Evolutionary conservation across 2,329 filamentous ascomycete species (phyloP), one percentile per base, ranked within the genome.

Genomic region (Thermothelomyces thermophilus): DNA sequence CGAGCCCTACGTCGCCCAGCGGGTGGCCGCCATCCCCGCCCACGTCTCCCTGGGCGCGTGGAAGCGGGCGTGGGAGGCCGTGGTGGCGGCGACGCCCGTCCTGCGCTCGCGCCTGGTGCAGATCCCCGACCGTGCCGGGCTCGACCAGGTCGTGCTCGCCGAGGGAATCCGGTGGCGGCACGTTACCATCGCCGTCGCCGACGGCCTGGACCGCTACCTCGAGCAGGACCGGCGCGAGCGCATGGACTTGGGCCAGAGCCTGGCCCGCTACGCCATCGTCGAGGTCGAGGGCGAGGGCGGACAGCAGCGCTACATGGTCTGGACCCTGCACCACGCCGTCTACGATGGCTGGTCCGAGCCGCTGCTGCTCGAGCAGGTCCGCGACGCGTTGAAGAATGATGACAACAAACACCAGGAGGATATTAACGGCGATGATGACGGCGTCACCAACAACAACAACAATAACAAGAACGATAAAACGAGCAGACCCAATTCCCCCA

Each of bases 301-400:
- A 3, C 16, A 43, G 66, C 16, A 43, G 66, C 40, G 34, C 2
- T 48, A 52, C 40, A 53, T 53, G 51, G 70, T 79, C n/a, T 63
- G 76, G 53, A 75, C 74, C 1, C 48, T 77, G 64, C 77, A 80
- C 54, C 77, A 80, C 54, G 73, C 71, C 4, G 60, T 80, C 0
- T 81, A 80, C 51, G 77, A 81, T 45, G 77, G 77, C 20, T 79
- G 76, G 76, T 73, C 70, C 0, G 73, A 77, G 70, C 72, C 72
- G 4, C 58, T 77, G 3, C 60, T 77, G 2, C 67, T 77, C 17
- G 72, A 74, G 9, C 19, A 41, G 28, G 45, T 52, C 22, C 45
- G 41, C 28, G 30, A 51, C 10, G 40, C 31, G 6, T 20, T 52
- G 4, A 7, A 26, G 13, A 3, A 16, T 13, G 16, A 5, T 7